These are phyloP conservation scores for Pisolithus sp. DNA, from an alignment of 768 basidiomycete genomes.

Conservation along the genomic window DNA sequence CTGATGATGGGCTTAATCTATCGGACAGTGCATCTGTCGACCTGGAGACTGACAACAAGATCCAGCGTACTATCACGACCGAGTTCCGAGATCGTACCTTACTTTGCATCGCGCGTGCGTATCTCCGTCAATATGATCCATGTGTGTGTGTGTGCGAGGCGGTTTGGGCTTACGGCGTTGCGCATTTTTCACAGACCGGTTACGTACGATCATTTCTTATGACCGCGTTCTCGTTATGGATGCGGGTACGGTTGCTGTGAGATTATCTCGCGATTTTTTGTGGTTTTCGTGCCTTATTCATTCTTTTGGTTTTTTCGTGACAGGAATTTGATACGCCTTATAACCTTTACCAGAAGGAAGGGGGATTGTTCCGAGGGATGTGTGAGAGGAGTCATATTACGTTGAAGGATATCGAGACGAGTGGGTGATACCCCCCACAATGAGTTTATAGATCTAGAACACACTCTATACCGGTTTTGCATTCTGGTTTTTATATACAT, in stretches of 20 bases:
- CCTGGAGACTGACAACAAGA: slow-evolving; percentile 46
- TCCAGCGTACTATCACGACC: slow-evolving; percentile 40
- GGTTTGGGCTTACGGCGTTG: no score
- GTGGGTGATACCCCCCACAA: neutral
- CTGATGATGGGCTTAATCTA: neutral
- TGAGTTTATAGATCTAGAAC: neutral
- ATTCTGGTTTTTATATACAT: no score
- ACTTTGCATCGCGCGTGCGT: slow-evolving; percentile 40
- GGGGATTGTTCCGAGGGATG: slow-evolving; percentile 56
- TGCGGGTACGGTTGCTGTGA: slow-evolving; percentile 49
- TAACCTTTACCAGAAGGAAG: slow-evolving; percentile 38
- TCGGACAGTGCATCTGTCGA: slow-evolving; percentile 29
- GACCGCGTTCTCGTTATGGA: slow-evolving; percentile 69
- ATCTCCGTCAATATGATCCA: slow-evolving; percentile 14
- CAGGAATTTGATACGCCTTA: slow-evolving; percentile 56
- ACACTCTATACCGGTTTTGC: no score
- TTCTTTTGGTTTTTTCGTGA: no score
- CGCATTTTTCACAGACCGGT: slow-evolving; percentile 27
- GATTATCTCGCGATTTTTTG: slow-evolving; percentile 4
- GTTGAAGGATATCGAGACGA: slow-evolving; percentile 35
- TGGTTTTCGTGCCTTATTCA: no score
- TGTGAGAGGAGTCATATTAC: slow-evolving; percentile 51
- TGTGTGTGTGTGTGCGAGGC: no score
- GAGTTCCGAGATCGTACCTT: slow-evolving; percentile 45
- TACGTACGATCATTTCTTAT: slow-evolving; percentile 50